Evolutionary conservation across 2,329 filamentous ascomycete species (phyloP), one percentile per base, ranked within the genome.

Genomic region (Penicillium rolfsii): DNA sequence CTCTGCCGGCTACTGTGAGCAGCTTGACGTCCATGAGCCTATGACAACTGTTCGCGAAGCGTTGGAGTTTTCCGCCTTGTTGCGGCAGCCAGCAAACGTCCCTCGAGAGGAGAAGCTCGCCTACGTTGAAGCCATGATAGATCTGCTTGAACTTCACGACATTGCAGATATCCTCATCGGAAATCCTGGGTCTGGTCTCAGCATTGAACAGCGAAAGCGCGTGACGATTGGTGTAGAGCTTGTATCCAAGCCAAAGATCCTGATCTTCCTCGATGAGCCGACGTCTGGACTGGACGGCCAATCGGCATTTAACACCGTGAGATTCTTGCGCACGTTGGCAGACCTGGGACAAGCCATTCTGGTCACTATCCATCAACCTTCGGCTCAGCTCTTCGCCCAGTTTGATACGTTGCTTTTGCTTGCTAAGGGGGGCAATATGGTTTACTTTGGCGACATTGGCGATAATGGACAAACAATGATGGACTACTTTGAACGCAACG

Each of bases 191-290:
- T 6, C 12, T 40, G 36, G 36, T 40, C 36, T 40, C 36, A 16
- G 12, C 3, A 86, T 90, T 3, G 87, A 90, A 73, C 85, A 90
- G 69, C 81, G 86, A 59, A 91, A 91, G 74, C 81, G 88, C 57
- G 78, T 90, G 2, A 91, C 89, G 0, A 91, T 91, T 58, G 89
- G 87, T 58, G 88, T 91, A 2, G 88, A 91, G 69, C 80, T 91
- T 1, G 88, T 87, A 5, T 87, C 88, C 0, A 86, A 89, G 68
- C 88, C 88, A 0, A 84, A 83, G n/a, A 80, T 90, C 0, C 77
- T 90, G 0, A 81, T 91, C 40, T 91, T 91, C 78, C 74, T 91
- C 12, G 88, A 91, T 67, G 88, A 91, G 68, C 88, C 88, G 1
- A 90, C 88, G 0, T 87, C 84, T 55, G 88, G 88, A 57, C 81